Percentiles rank a stretch among this genome's conserved stretches.
Conservation (phyloP, 352 stramenopile genomes). For the Pythium rishiriense region DNA sequence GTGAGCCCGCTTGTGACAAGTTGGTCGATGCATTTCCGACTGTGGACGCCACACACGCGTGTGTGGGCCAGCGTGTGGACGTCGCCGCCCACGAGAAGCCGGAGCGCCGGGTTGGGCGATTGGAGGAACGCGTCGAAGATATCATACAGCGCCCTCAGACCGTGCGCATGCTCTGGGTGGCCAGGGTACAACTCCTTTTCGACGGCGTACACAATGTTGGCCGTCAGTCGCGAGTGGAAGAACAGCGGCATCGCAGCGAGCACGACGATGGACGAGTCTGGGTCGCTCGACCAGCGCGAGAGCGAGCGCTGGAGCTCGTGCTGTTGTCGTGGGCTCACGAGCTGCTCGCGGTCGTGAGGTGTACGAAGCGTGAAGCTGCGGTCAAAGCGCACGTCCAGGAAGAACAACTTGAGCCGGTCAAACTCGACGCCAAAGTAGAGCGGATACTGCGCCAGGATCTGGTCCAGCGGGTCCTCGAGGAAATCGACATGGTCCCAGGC, state of each 20-base stretch:
- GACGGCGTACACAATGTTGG: constrained; percentile 46
- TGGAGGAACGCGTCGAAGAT: constrained; percentile 30
- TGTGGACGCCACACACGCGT: constrained; percentile 36
- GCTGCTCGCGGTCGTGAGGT: constrained; percentile 3
- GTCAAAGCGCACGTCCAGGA: constrained; percentile 66
- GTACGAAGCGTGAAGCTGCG: constrained; percentile 40
- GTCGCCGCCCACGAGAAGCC: constrained; percentile 61
- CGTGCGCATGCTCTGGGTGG: constrained; percentile 31
- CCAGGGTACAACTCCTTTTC: constrained; percentile 73
- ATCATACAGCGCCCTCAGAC: constrained; percentile 38
- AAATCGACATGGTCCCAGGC: constrained; percentile 45
- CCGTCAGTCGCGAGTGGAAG: constrained; percentile 59
- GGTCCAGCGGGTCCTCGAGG: constrained; percentile 31
- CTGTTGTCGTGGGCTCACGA: constrained; percentile 41
- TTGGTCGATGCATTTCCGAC: constrained; percentile 49
- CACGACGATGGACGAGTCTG: constrained; percentile 38
- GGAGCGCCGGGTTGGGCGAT: constrained; percentile 12
- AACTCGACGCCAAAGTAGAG: constrained; percentile 48
- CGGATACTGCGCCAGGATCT: constrained; percentile 39
- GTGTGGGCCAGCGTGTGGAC: constrained; percentile 60
- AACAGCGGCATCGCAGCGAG: constrained; percentile 62
- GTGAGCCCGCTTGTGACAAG: constrained; percentile 70
- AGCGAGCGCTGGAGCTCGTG: constrained; percentile 12
- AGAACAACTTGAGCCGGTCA: constrained; percentile 50
- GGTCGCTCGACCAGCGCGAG: constrained; percentile 7